Base-by-base conservation (phyloP, 495 filamentous ascomycete species). In the Aspergillus avenaceus region DNA sequence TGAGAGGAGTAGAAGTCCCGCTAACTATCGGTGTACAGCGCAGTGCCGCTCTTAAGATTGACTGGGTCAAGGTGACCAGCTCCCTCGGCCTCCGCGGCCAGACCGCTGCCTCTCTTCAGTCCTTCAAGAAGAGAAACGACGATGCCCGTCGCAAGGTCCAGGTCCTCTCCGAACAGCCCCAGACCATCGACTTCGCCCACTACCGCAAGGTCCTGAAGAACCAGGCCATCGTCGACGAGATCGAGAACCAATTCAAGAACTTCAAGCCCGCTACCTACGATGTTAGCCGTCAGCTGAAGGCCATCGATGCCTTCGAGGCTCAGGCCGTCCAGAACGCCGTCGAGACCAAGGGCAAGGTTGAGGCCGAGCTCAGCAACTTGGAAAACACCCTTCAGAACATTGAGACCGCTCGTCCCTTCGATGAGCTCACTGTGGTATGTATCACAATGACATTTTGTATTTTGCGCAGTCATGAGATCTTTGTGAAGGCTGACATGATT, bases 91-190 rank as follows among this genome's bases (percentile, higher is more conserved):
- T 99, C 71, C 89, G 87, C 75, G 95, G 95, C 65, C 87, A 88
- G 73, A 99, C 95, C 56, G 90, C 86, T 50, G 72, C 85, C 56
- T 85, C 91, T 46, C 88, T 99, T 44, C 84, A 89, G 67, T 76
- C 88, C 58, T 99, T 99, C 86, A 99, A 99, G 80, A 92, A 95
- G 84, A 93, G 95, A 74, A 97, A 97, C 79, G 95, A 99, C 59
- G 91, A 97, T 64, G 91, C 88, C 66, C 92, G 93, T 75, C 91
- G 95, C 75, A 91, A 90, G 75, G 78, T 97, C 27, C 79, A 81
- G 66, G 47, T 82, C 36, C 88, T 97, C 34, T 81, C 79, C 41
- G 86, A 93, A 64, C 82, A 84, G 61, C 78, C 91, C 43, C 86
- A 88, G 66, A 77, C 80, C 25, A 79, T 99, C 73, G 91, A 99